Base-by-base conservation (phyloP, 495 filamentous ascomycete species). In the Penicillium malachiteum region DNA sequence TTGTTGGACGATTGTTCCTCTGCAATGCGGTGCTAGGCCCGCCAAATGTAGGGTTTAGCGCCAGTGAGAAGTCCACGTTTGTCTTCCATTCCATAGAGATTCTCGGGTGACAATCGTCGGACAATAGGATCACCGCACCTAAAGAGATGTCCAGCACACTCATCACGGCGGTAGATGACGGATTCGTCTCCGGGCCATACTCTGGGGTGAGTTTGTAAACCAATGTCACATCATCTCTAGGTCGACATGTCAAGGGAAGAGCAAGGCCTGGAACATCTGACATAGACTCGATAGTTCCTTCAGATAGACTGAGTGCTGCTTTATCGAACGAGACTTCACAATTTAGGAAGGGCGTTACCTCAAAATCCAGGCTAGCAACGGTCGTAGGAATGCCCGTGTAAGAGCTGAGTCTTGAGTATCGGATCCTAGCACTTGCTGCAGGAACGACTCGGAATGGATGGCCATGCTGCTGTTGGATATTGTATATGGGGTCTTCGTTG, bases 171-270 rank as follows among this genome's bases (percentile, higher is more conserved):
- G 77, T 76, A 31, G 73, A 74, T 17, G 75, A 72, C 16, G 67
- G 64, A 49, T 72, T 81, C 7, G 71, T 68, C 42, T 82, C 67
- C 49, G 83, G 80, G 7, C 82, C 80, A 55, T 87, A 81, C 46
- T 82, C 80, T 1, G 88, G 87, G 3, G 78, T 78, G 17, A 97
- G 76, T 56, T 85, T 85, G 71, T 94, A 96, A 49, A 96, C 76
- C 60, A 95, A 85, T 6, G 90, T 94, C 49, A 93, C 71, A 68
- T 93, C 90, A 60, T 96, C 92, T 64, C 88, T 83, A 13, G 92
- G 88, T 18, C 84, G 85, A 59, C 89, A 90, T 44, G 69, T 75
- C 18, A 92, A 76, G 0, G 92, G 89, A 9, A 90, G 76, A 26
- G 59, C 53, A 54, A 90, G 77, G 3, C 77, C 74, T 12, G 84